Percentiles rank a stretch among this genome's conserved stretches.
Evolutionary conservation across 2,329 filamentous ascomycete species (phyloP).

Genomic region (Penicillium sp.): DNA sequence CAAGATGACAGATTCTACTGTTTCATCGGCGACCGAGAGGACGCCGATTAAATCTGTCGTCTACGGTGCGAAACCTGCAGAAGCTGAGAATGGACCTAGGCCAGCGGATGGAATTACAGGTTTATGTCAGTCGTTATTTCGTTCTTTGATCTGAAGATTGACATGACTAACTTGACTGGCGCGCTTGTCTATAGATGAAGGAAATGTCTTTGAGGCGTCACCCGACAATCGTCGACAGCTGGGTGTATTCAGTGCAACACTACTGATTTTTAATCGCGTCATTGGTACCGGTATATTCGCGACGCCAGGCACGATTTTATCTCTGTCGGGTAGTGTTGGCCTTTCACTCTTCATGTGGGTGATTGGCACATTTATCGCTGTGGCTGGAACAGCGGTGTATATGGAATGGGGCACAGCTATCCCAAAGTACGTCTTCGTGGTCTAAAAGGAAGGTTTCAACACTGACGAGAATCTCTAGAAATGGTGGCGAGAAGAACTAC

Average conservation of each 20-base stretch:
- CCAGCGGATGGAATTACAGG: constrained; percentile 39
- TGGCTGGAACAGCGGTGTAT: constrained; percentile 50
- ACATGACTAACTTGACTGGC: not conserved
- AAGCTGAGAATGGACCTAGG: constrained; percentile 26
- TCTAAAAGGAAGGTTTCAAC: not conserved
- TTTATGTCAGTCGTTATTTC: constrained; percentile 33
- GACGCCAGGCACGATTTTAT: constrained; percentile 52
- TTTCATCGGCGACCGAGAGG: constrained; percentile 15
- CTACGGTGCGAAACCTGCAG: constrained; percentile 28
- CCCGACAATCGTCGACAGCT: constrained; percentile 46
- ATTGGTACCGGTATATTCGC: constrained; percentile 57
- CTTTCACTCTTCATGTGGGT: constrained; percentile 56
- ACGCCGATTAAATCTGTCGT: constrained; percentile 23
- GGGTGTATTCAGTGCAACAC: constrained; percentile 47
- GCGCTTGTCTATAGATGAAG: constrained; percentile 34
- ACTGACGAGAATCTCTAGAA: constrained; percentile 35
- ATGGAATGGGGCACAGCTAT: constrained; percentile 57
- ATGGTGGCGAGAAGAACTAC: constrained; percentile 59
- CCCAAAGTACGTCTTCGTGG: constrained; percentile 40
- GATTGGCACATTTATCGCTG: constrained; percentile 52
- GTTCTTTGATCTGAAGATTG: not conserved
- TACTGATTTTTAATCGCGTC: constrained; percentile 55
- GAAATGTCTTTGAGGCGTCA: constrained; percentile 41
- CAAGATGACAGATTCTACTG: constrained; percentile 24
- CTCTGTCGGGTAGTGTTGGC: constrained; percentile 51